Conservation (phyloP, 202 grass and related monocot species). For the Setaria viridis region DNA sequence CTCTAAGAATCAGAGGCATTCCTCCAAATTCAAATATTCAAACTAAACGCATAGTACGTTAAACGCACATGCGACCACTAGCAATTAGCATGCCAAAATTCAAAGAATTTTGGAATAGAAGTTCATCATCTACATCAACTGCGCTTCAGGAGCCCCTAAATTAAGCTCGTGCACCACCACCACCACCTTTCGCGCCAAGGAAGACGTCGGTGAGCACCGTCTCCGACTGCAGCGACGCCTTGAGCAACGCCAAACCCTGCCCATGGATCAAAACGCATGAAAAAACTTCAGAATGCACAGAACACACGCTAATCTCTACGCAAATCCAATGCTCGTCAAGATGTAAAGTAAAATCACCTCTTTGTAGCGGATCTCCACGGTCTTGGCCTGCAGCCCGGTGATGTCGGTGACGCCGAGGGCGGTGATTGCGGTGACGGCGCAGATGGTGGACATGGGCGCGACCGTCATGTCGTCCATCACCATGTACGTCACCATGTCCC, state of each 20-base stretch:
- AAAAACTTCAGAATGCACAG: neutral
- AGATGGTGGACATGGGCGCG: slow-evolving; percentile 44
- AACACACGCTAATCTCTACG: neutral
- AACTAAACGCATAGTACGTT: no score
- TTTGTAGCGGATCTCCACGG: slow-evolving; percentile 29
- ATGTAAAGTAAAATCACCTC: slow-evolving; percentile 27
- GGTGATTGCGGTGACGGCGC: slow-evolving; percentile 30
- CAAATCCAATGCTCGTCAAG: no score
- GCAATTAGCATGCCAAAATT: no score
- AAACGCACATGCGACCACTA: no score
- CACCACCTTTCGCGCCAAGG: neutral
- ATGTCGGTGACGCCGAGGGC: slow-evolving; percentile 37
- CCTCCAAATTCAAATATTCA: no score
- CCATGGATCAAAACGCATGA: neutral
- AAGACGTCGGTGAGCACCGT: slow-evolving; percentile 60
- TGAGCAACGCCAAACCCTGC: slow-evolving; percentile 52
- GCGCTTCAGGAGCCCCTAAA: no score
- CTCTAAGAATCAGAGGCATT: no score
- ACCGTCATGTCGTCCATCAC: slow-evolving; percentile 50
- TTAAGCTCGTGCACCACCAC: neutral
- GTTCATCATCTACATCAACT: no score
- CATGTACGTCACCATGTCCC: slow-evolving; percentile 41
- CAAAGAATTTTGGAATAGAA: no score
- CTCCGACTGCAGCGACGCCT: slow-evolving; percentile 46
- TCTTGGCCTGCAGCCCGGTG: slow-evolving; percentile 13